phyloP scores from a whole-genome alignment of 257 asterid genomes.

The Rehmannia glutinosa region DNA sequence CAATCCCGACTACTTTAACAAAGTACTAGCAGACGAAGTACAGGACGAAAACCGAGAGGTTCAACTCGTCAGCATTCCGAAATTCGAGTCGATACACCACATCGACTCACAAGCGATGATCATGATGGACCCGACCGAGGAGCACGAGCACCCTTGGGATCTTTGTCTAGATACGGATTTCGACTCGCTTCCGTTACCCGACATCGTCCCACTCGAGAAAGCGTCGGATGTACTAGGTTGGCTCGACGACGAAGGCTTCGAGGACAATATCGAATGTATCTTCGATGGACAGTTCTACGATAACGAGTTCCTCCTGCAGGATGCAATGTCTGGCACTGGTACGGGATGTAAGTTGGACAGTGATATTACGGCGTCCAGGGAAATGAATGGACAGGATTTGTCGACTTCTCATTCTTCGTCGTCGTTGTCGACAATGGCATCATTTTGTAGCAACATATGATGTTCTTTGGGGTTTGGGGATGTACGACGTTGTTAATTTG shows the following conservation, averaged over 20 bases:
- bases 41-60: conserved; percentile 20
- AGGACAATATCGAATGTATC: conserved; percentile 40
- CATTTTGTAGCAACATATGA: conserved; percentile 23
- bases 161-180: conserved; percentile 33
- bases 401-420: conserved; percentile 30
- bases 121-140: conserved; percentile 25
- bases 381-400: conserved; percentile 19
- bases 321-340: conserved; percentile 22
- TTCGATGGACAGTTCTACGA: conserved; percentile 29
- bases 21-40: conserved; percentile 14
- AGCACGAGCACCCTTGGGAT: conserved; percentile 48
- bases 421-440: conserved; percentile 36
- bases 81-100: background rate
- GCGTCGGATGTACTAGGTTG: conserved; percentile 35
- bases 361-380: background rate
- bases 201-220: conserved; percentile 32
- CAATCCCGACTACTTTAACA: background rate
- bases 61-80: background rate
- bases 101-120: conserved; percentile 1
- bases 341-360: background rate
- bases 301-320: conserved; percentile 19
- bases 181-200: conserved; percentile 28
- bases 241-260: conserved; percentile 30
- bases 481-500: background rate
- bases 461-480: background rate